These are phyloP conservation scores for Ajuga chamaepitys DNA, from an alignment of 257 asterid species.

Conservation along the genomic window DNA sequence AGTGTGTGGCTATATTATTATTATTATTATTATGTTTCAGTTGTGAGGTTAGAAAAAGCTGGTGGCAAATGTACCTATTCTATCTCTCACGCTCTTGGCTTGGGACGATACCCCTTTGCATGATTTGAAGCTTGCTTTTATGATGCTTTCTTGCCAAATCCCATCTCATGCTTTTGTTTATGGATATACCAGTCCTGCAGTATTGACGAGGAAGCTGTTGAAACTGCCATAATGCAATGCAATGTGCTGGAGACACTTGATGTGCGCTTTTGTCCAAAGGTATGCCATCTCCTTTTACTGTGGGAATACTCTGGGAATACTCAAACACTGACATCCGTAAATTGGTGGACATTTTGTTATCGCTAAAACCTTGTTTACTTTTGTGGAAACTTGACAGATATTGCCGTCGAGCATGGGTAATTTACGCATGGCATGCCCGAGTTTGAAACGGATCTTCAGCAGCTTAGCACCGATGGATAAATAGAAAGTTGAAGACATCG, in stretches of 20 bases:
- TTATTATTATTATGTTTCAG: no score
- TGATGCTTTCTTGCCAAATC: not conserved
- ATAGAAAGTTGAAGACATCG: not conserved
- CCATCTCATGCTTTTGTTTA: not conserved
- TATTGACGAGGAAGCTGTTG: constrained; percentile 76
- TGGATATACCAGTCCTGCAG: constrained; percentile 61
- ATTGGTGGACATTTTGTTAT: no score
- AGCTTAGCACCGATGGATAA: constrained; percentile 36
- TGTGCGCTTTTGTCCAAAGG: constrained; percentile 95
- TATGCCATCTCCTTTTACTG: not conserved
- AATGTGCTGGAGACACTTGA: constrained; percentile 90
- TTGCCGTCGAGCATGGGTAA: constrained; percentile 56
- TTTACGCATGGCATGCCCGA: constrained; percentile 65
- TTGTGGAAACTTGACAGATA: constrained; percentile 38
- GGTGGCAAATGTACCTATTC: not conserved
- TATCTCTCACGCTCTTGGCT: not conserved
- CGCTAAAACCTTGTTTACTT: not conserved
- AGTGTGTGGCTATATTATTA: no score
- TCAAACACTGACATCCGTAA: no score
- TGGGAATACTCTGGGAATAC: no score
- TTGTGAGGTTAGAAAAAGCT: no score
- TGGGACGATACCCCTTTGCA: not conserved
- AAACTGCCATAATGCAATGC: constrained; percentile 66
- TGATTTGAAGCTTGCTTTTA: not conserved
- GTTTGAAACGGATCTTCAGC: constrained; percentile 88